Percentiles rank a stretch among this genome's conserved stretches.
These are phyloP conservation scores for Mariannaea elegans DNA, from an alignment of 2,329 filamentous ascomycete genomes.

Conservation along the genomic window DNA sequence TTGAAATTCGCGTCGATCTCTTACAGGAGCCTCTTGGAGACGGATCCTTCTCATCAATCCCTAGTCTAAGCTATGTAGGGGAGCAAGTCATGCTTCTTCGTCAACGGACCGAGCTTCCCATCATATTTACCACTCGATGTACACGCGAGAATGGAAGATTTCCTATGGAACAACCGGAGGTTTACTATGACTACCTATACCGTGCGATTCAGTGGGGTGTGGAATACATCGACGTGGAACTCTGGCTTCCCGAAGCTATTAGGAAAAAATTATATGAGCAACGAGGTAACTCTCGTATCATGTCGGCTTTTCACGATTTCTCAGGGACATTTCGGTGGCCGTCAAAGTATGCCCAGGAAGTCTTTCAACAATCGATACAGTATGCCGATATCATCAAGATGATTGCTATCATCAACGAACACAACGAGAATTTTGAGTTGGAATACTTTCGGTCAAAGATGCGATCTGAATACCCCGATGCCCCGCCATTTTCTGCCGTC, in stretches of 20 bases:
- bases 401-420: conserved; percentile 83
- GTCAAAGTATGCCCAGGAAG: conserved; percentile 72
- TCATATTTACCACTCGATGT: conserved; percentile 88
- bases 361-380: conserved; percentile 76
- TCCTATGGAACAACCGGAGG: conserved; percentile 78
- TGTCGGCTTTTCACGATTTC: conserved; percentile 93
- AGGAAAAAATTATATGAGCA: conserved; percentile 72
- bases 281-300: conserved; percentile 82
- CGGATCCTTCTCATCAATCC: conserved; percentile 70
- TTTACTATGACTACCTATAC: conserved; percentile 83
- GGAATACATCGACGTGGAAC: conserved; percentile 88
- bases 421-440: conserved; percentile 88
- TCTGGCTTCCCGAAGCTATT: conserved; percentile 85
- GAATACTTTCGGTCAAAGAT: conserved; percentile 88
- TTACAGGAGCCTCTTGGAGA: conserved; percentile 75
- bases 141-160: conserved; percentile 85
- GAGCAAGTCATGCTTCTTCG: conserved; percentile 86
- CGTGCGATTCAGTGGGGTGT: conserved; percentile 89
- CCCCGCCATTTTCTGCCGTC: conserved; percentile 80
- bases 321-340: conserved; percentile 87
- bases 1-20: conserved; percentile 85
- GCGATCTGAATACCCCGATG: conserved; percentile 71
- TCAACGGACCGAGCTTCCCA: conserved; percentile 86
- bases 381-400: conserved; percentile 91
- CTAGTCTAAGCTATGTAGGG: conserved; percentile 84